phyloP scores from a whole-genome alignment of 2,329 filamentous ascomycete genomes.

The Sphaceloma murrayae region DNA sequence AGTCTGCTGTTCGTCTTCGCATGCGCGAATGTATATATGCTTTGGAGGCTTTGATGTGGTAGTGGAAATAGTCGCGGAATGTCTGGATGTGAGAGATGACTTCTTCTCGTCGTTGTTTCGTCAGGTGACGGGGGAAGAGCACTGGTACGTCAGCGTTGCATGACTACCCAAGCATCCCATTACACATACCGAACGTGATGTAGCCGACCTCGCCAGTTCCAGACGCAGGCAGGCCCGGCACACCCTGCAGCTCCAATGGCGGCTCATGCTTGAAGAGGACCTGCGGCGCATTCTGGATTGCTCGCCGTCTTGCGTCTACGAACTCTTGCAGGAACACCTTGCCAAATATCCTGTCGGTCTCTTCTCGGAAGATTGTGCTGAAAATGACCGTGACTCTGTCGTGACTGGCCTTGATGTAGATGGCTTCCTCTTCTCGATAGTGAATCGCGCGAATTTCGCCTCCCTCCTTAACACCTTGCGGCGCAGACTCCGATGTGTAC shows the following conservation, averaged over 20 bases:
- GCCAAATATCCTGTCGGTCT: conserved; percentile 93
- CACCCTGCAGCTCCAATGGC: conserved; percentile 77
- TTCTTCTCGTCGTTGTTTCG: conserved; percentile 78
- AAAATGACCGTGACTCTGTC: conserved; percentile 98
- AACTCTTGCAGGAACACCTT: conserved; percentile 99
- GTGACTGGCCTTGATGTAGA: conserved; percentile 95
- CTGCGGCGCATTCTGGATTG: conserved; percentile 96
- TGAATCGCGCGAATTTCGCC: conserved; percentile 93
- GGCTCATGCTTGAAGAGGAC: conserved; percentile 93
- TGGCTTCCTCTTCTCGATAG: conserved; percentile 97
- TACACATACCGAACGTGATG: conserved; percentile 78
- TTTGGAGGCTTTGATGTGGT: conserved; percentile 99
- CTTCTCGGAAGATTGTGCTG: conserved; percentile 94
- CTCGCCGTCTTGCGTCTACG: conserved; percentile 85
- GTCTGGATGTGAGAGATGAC: conserved; percentile 99
- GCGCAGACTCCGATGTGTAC: conserved; percentile 88
- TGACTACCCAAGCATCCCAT: conserved; percentile 16
- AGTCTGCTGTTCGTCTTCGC: conserved; percentile 94
- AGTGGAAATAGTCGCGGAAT: conserved; percentile 99
- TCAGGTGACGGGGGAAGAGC: conserved; percentile 89
- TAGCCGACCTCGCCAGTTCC: conserved; percentile 86
- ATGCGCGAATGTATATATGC: conserved; percentile 98
- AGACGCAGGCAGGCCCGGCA: conserved; percentile 68
- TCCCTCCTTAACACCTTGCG: conserved; percentile 79
- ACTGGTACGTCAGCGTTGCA: conserved; percentile 44